Conservation (phyloP, 2,329 filamentous ascomycete species). For the Chrysosporium keratinophilum region DNA sequence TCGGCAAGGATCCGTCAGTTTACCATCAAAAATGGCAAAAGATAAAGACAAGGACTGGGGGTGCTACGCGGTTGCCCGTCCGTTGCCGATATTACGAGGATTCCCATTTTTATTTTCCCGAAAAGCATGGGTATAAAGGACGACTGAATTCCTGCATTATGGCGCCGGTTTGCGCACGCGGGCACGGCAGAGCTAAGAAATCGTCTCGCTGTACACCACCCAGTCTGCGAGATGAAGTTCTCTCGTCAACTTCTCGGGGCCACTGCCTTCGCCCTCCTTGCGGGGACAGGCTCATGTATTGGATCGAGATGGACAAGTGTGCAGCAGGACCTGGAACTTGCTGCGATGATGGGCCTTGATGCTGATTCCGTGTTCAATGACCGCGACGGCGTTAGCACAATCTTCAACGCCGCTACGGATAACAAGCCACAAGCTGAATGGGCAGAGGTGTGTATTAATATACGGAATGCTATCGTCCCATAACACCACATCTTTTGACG, state of each 20-base stretch:
- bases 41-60: background rate
- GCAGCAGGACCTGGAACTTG: conserved; percentile 9
- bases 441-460: background rate
- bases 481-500: background rate
- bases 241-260: conserved; percentile 11
- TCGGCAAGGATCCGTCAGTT: background rate
- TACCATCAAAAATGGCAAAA: background rate
- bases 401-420: background rate
- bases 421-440: conserved; percentile 1
- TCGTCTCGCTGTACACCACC: background rate
- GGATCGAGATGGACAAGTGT: conserved; percentile 3
- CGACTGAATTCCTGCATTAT: background rate
- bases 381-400: background rate
- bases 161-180: background rate
- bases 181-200: too few relatives aligned
- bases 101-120: background rate
- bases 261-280: conserved; percentile 12
- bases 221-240: conserved; percentile 11
- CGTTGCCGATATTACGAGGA: background rate
- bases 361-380: background rate
- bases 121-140: conserved; percentile 3
- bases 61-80: background rate
- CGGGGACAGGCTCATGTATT: conserved; percentile 9
- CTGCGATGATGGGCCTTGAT: conserved; percentile 4
- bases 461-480: too few relatives aligned